These are phyloP conservation scores for Quercus lobata DNA, from an alignment of 331 rosid species.

Conservation along the genomic window DNA sequence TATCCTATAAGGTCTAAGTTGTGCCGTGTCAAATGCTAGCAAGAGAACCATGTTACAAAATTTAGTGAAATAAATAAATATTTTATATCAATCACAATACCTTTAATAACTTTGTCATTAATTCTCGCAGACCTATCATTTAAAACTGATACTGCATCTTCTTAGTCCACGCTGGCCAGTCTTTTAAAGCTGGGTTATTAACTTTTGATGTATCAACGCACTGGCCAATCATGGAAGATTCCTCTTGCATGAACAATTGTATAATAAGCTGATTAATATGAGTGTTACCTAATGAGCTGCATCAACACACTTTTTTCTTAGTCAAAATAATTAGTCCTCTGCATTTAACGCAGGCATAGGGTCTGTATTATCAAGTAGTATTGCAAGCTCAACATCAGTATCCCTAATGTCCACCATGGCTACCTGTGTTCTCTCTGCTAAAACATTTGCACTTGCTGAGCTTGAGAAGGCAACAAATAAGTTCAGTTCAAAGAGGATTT, in stretches of 20 bases:
- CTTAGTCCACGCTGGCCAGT: no score
- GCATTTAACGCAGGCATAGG: slow-evolving; percentile 52
- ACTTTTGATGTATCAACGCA: neutral
- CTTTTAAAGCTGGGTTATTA: neutral
- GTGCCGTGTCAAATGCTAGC: no score
- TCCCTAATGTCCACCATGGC: slow-evolving; percentile 71
- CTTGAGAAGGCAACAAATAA: slow-evolving; percentile 79
- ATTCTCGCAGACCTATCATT: neutral
- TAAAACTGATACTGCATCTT: neutral
- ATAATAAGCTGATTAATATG: neutral
- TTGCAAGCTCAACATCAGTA: slow-evolving; percentile 74
- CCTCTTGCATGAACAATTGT: neutral
- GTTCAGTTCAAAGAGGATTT: slow-evolving; percentile 67
- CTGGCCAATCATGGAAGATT: no score
- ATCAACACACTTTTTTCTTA: slow-evolving; percentile 10
- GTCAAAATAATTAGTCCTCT: slow-evolving; percentile 18
- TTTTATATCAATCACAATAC: no score
- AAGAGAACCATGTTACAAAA: no score
- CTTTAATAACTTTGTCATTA: neutral
- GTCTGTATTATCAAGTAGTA: slow-evolving; percentile 63
- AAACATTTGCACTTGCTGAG: slow-evolving; percentile 73
- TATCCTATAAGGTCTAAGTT: no score
- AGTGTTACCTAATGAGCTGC: slow-evolving; percentile 6
- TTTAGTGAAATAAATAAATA: no score
- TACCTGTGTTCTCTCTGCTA: slow-evolving; percentile 66